Base-by-base conservation (phyloP, 805 yeast species). In the Lipomyces lipofer region DNA sequence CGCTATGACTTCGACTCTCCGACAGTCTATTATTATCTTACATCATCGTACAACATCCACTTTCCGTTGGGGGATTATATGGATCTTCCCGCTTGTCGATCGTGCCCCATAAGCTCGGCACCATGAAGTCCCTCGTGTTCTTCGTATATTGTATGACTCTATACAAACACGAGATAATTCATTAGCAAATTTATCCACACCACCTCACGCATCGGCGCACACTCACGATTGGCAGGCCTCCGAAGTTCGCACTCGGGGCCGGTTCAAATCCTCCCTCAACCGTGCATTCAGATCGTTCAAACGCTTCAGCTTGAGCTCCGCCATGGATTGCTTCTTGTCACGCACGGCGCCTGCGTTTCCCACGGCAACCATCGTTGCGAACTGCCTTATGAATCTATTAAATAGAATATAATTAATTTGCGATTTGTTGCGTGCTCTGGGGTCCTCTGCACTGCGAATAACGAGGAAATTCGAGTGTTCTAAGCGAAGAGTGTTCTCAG, bases 61-160 rank as follows among this genome's bases (percentile, higher is more conserved):
- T 32, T 28, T 48, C 51, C 29, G 49, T 27, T 28, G 46, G 49
- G 17, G 63, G 62, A 19, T 38, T 54, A 24, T 60, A 60, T 5
- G 63, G 63, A 43, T 60, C 64, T 2, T 56, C 60, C 13, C 38
- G 44, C 46, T 48, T 51, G 46, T 60, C 59, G 25, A 50, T 22
- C 42, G 52, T 28, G 12, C 64, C 64, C 62, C 60, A 60, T 15
- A 47, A 51, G 25, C 57, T 49, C 15, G 64, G 64, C 9, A 60
- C 35, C 64, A 56, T 56, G 25, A 25, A 51, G 43, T 59, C 64
- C 19, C 33, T 47, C 13, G 64, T 60, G 36, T 38, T 47, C 48
- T 48, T 54, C 13, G 64, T 53, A 27, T 60, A 52, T n/a, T 57
- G 52, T 24, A 54, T 48, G 43, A 59, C 43, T 29, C 64, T 54